Conservation (phyloP, 768 basidiomycete species). For the Clavaria fumosa region DNA sequence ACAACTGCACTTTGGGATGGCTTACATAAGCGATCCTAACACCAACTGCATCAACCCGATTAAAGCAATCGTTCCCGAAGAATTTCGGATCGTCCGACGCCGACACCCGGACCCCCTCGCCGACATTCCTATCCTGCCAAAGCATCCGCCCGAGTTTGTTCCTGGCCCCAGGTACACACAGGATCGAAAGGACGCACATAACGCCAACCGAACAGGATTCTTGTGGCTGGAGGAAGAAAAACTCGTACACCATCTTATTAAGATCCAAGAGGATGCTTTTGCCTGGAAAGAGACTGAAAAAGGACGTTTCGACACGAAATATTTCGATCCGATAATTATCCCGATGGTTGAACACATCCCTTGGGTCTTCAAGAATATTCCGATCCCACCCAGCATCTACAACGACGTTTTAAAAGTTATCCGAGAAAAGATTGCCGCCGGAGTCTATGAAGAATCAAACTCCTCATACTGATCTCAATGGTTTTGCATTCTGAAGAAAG, state of each 20-base stretch:
- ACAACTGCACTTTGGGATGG: too few relatives aligned
- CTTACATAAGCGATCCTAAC: too few relatives aligned
- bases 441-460: constrained; percentile 26
- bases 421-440: constrained; percentile 20
- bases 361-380: constrained; percentile 19
- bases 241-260: constrained; percentile 13
- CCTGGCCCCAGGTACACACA: constrained; percentile 11
- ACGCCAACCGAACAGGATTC: constrained; percentile 12
- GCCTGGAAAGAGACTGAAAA: constrained; percentile 19
- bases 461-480: constrained; percentile 24
- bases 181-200: constrained; percentile 13
- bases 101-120: constrained; percentile 17
- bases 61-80: constrained; percentile 10
- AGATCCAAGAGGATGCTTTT: constrained; percentile 14
- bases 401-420: constrained; percentile 20
- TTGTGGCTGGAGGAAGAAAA: constrained; percentile 18
- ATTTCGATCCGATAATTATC: constrained; percentile 20
- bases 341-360: constrained; percentile 22
- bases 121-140: constrained; percentile 10
- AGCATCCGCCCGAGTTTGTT: constrained; percentile 12
- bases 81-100: constrained; percentile 9
- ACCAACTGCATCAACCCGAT: too few relatives aligned
- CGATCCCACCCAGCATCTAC: constrained; percentile 18
- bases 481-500: constrained; percentile 28
- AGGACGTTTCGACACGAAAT: constrained; percentile 14